These are phyloP conservation scores for Lachnum nothofagi DNA, from an alignment of 2,329 filamentous ascomycete species.

Conservation along the genomic window DNA sequence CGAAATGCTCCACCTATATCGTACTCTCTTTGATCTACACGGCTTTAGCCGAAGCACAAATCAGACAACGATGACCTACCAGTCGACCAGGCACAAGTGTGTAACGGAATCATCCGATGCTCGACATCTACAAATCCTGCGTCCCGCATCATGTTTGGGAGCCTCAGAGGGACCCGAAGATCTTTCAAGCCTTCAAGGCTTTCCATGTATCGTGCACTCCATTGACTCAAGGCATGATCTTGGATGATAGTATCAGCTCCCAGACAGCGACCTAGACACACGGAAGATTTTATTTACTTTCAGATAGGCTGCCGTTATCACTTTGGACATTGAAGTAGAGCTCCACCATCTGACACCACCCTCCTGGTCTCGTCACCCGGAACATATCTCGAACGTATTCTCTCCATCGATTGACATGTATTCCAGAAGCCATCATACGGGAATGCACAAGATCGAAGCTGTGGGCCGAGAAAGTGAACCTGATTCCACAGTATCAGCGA, in stretches of 20 bases:
- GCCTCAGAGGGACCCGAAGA: slow-evolving; percentile 55
- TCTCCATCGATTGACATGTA: slow-evolving; percentile 56
- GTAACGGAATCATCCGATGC: slow-evolving; percentile 58
- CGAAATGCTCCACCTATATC: slow-evolving; percentile 51
- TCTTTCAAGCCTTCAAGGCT: slow-evolving; percentile 61
- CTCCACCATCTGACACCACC: slow-evolving; percentile 87
- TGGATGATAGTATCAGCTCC: too few species aligned
- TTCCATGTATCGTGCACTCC: slow-evolving; percentile 61
- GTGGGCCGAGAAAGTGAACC: slow-evolving; percentile 63
- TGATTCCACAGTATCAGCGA: slow-evolving; percentile 24
- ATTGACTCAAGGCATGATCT: slow-evolving; percentile 61
- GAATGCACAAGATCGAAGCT: slow-evolving; percentile 80
- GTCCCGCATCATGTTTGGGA: slow-evolving; percentile 36
- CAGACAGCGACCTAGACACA: not conserved
- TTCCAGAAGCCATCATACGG: slow-evolving; percentile 27
- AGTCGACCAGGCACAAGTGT: slow-evolving; percentile 64
- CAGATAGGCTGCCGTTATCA: slow-evolving; percentile 71
- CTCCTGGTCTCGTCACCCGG: slow-evolving; percentile 64
- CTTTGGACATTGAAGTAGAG: slow-evolving; percentile 82
- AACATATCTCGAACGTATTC: slow-evolving; percentile 73
- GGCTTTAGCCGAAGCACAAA: slow-evolving; percentile 2
- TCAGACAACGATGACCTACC: slow-evolving; percentile 43
- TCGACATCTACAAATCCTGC: slow-evolving; percentile 66
- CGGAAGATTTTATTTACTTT: slow-evolving; percentile 43
- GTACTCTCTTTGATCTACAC: slow-evolving; percentile 45